These are phyloP conservation scores for Plasmodium relictum DNA, from an alignment of 169 alveolate species.

Conservation along the genomic window DNA sequence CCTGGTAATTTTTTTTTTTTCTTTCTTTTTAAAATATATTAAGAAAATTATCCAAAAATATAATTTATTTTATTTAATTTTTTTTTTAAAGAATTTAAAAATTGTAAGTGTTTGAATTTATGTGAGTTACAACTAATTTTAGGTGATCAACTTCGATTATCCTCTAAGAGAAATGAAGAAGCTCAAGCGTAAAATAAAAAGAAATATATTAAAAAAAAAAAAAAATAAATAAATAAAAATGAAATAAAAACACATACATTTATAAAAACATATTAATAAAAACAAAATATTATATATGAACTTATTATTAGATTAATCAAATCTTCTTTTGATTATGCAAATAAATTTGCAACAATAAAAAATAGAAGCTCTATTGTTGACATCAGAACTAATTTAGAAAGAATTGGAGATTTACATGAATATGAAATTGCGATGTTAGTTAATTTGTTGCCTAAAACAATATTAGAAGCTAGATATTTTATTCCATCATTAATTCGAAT, in stretches of 20 bases:
- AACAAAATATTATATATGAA: background rate
- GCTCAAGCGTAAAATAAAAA: conserved; percentile 83
- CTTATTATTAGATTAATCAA: conserved; percentile 75
- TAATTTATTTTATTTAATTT: background rate
- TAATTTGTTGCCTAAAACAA: conserved; percentile 90
- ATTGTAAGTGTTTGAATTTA: conserved; percentile 84
- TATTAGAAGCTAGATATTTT: conserved; percentile 90
- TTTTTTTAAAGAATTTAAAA: conserved; percentile 76
- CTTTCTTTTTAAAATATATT: background rate
- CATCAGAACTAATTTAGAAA: conserved; percentile 88
- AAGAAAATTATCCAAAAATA: background rate
- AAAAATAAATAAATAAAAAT: background rate
- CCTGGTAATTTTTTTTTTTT: conserved; percentile 37
- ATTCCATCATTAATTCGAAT: conserved; percentile 82
- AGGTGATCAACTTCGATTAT: conserved; percentile 85
- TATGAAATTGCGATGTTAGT: conserved; percentile 92
- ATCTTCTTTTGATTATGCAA: conserved; percentile 83
- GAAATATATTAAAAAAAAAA: background rate
- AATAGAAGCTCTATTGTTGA: conserved; percentile 84
- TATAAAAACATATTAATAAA: background rate
- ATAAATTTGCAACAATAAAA: conserved; percentile 83
- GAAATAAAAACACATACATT: background rate
- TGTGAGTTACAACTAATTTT: conserved; percentile 86
- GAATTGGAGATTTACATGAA: conserved; percentile 90
- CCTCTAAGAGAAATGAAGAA: conserved; percentile 84